Conservation (phyloP, 2,329 filamentous ascomycete genomes). For the Colletotrichum navitas region DNA sequence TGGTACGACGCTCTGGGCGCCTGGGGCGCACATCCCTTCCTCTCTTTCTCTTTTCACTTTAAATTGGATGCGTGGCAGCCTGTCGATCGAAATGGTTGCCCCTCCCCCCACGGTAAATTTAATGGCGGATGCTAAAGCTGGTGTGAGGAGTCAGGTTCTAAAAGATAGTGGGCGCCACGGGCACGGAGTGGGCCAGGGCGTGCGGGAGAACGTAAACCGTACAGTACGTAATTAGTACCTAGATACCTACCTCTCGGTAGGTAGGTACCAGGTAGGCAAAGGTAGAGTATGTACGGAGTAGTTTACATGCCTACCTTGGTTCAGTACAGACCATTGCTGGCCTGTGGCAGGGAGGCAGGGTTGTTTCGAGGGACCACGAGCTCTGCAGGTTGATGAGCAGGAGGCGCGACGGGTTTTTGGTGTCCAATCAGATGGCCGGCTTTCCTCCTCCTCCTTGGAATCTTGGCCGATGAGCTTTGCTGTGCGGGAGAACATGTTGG, state of each 20-base stretch:
- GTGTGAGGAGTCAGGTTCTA: conserved; percentile 8
- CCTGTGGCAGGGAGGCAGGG: conserved; percentile 33
- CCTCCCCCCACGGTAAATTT: conserved; percentile 20
- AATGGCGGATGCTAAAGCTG: conserved; percentile 13
- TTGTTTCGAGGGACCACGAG: conserved; percentile 29
- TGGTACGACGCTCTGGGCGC: conserved; percentile 24
- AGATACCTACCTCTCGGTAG: too few species aligned
- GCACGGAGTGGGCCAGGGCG: conserved; percentile 23
- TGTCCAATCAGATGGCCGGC: conserved; percentile 11
- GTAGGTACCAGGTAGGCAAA: too few species aligned
- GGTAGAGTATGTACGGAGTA: background rate
- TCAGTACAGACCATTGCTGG: background rate
- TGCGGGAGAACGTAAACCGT: background rate
- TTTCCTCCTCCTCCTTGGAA: background rate
- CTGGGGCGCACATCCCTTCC: conserved; percentile 5
- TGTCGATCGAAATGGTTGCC: conserved; percentile 20
- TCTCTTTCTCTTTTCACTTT: background rate
- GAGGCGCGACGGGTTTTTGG: conserved; percentile 27
- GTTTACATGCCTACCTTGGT: background rate
- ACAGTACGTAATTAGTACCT: background rate
- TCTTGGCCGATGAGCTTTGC: background rate
- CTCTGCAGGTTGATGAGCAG: conserved; percentile 31
- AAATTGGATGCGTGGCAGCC: background rate
- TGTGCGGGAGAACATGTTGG: background rate
- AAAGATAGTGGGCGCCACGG: conserved; percentile 17